Percentiles rank a stretch among this genome's conserved stretches.
phyloP scores from a whole-genome alignment of 2,329 filamentous ascomycete species.

The Orbilia brochopaga region DNA sequence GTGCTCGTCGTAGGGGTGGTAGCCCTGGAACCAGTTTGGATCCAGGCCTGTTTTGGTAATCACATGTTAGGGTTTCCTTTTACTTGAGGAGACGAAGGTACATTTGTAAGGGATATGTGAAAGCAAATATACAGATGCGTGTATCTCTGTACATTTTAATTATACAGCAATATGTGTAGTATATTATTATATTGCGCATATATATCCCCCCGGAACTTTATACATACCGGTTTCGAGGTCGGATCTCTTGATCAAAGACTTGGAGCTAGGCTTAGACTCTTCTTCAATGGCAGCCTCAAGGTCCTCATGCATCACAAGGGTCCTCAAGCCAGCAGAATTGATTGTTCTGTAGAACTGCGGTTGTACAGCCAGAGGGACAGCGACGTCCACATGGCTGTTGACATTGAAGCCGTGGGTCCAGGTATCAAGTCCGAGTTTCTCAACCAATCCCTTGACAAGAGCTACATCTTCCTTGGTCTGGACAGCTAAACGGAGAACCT shows the following conservation, averaged over 20 bases:
- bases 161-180: no score
- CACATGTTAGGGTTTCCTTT: constrained; percentile 12
- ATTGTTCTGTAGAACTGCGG: constrained; percentile 58
- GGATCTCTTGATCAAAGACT: not conserved
- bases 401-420: constrained; percentile 57
- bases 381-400: constrained; percentile 58
- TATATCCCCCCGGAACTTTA: no score
- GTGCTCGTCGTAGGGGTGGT: constrained; percentile 65
- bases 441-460: constrained; percentile 57
- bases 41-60: constrained; percentile 19
- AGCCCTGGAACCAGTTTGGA: constrained; percentile 62
- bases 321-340: constrained; percentile 55
- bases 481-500: constrained; percentile 59
- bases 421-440: constrained; percentile 57
- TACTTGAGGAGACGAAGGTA: constrained; percentile 24
- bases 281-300: constrained; percentile 60
- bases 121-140: no score
- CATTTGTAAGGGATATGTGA: no score
- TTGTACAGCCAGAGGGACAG: constrained; percentile 59
- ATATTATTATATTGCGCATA: no score
- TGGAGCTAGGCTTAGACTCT: constrained; percentile 54
- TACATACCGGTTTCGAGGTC: not conserved
- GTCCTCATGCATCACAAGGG: constrained; percentile 59
- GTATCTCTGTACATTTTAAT: no score
- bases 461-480: constrained; percentile 55